Percentiles rank a stretch among this genome's conserved stretches.
phyloP scores from a whole-genome alignment of 345 rosid genomes.

The Melastoma malabathricum region DNA sequence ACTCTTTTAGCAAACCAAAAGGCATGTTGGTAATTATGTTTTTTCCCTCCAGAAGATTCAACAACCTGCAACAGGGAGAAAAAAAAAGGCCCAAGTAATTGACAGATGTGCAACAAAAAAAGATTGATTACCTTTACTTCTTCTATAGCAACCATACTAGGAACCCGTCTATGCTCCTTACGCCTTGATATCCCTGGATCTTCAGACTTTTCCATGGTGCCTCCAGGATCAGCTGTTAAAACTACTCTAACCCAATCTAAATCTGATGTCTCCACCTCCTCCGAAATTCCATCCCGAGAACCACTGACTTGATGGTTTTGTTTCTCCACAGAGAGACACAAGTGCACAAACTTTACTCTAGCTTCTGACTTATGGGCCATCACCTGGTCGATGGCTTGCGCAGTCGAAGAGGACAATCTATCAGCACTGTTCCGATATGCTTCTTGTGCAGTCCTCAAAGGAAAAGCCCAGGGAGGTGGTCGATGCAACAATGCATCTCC shows the following conservation, averaged over 20 bases:
- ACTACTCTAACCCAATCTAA: conserved; percentile 93
- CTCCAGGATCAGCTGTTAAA: conserved; percentile 69
- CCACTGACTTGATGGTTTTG: conserved; percentile 14
- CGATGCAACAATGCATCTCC: conserved; percentile 89
- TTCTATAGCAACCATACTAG: conserved; percentile 96
- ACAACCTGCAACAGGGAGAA: too few species aligned
- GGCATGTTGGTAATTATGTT: too few species aligned
- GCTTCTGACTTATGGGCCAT: conserved; percentile 77
- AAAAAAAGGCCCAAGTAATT: not conserved
- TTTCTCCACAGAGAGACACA: conserved; percentile 55
- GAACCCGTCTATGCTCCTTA: conserved; percentile 98
- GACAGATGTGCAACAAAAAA: not conserved
- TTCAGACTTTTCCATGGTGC: conserved; percentile 58
- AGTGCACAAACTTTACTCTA: conserved; percentile 58
- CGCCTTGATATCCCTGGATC: conserved; percentile 49
- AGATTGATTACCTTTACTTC: conserved; percentile 72
- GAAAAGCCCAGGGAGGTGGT: conserved; percentile 99
- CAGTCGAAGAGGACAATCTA: conserved; percentile 89
- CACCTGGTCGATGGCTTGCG: conserved; percentile 97
- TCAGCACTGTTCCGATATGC: conserved; percentile 92
- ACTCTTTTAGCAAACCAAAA: too few species aligned
- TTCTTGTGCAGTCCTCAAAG: conserved; percentile 95
- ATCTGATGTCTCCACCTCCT: conserved; percentile 28
- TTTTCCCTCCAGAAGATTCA: too few species aligned
- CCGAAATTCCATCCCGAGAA: conserved; percentile 10